A percentile compares a stretch with the other conserved stretches of the same genome.
Evolutionary conservation across 2,329 filamentous ascomycete genomes (phyloP).

Genomic region (Ophiocordyceps camponoti-rufipedis): DNA sequence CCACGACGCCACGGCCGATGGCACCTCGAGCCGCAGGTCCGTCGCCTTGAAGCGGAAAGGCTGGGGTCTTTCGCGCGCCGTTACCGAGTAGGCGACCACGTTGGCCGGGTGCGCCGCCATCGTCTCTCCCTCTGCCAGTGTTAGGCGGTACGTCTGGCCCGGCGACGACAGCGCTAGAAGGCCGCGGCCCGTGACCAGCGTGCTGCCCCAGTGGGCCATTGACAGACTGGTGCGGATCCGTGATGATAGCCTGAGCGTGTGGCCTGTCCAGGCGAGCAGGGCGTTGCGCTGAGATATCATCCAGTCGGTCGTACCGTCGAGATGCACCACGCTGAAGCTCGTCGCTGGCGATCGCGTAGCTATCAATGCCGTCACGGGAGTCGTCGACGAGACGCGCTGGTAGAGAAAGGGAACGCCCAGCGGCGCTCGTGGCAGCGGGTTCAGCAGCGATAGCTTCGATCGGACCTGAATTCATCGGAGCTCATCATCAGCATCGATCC

Average conservation of each 20-base stretch:
- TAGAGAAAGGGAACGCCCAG: constrained; percentile 91
- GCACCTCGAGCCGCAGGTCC: constrained; percentile 62
- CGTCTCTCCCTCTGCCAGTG: constrained; percentile 65
- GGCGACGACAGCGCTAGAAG: constrained; percentile 69
- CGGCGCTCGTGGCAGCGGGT: constrained; percentile 61
- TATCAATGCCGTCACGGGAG: constrained; percentile 73
- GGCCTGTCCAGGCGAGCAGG: constrained; percentile 90
- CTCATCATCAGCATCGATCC: background rate
- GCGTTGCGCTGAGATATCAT: constrained; percentile 76
- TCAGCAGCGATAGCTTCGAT: constrained; percentile 74
- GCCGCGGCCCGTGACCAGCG: constrained; percentile 72
- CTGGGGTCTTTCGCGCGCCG: constrained; percentile 45
- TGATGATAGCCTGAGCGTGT: constrained; percentile 60
- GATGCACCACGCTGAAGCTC: constrained; percentile 70
- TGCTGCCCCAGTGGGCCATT: constrained; percentile 80
- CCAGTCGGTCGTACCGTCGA: constrained; percentile 93
- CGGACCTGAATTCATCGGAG: constrained; percentile 41
- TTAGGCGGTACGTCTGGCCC: constrained; percentile 78
- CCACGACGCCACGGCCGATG: constrained; percentile 40
- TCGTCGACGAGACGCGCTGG: constrained; percentile 74
- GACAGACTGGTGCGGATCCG: constrained; percentile 58
- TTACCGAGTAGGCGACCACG: constrained; percentile 76
- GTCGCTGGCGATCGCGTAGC: constrained; percentile 74
- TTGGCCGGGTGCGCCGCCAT: constrained; percentile 85
- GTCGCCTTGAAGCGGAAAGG: constrained; percentile 77